Evolutionary conservation across 345 rosid species (phyloP), one percentile per base, ranked within the genome.

Genomic region (Eucalyptus fibrosa): DNA sequence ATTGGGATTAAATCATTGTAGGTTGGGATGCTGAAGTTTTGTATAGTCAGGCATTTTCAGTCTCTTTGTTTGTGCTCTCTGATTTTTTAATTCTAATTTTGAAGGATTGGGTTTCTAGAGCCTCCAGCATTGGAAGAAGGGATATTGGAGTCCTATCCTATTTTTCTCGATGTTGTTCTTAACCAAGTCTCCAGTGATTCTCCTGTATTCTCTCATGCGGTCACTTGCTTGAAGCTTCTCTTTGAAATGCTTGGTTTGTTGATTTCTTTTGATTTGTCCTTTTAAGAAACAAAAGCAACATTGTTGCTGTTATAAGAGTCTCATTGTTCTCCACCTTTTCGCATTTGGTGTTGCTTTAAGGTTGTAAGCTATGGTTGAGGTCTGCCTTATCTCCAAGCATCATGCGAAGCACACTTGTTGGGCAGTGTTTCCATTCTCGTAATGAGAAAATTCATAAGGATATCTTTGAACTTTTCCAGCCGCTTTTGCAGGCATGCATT

Each of bases 331-430:
- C 83, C 83, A 10, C 47, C 45, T 77, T 40, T 77, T 88, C 80
- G 49, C 86, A 45, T 88, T 89, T 91, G 87, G 65, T 88, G 87
- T 90, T 90, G 87, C 87, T 90, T 91, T 88, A 91, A 98, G 99
- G 99, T 92, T 97, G 96, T 92, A 98, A 97, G 95, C 96, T 98
- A 89, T 98, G 99, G 99, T 92, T 98, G 92, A 94, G 99, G 92
- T 93, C 99, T 93, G 95, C 98, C 32, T 91, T 98, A 92, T 97
- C 99, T 90, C 98, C 99, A 85, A 96, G 98, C 91, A 98, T 96
- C 92, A 95, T 98, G 99, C 96, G 98, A 88, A 97, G 97, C 92
- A 97, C 99, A 51, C 92, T 98, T 88, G 88, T 98, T 94, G 99
- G 99, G 91, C 99, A 98, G 88, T 98, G 99, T 96, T 98, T 98